These are phyloP conservation scores for Fragaria vesca DNA, from an alignment of 306 rosid genomes.

Conservation along the genomic window DNA sequence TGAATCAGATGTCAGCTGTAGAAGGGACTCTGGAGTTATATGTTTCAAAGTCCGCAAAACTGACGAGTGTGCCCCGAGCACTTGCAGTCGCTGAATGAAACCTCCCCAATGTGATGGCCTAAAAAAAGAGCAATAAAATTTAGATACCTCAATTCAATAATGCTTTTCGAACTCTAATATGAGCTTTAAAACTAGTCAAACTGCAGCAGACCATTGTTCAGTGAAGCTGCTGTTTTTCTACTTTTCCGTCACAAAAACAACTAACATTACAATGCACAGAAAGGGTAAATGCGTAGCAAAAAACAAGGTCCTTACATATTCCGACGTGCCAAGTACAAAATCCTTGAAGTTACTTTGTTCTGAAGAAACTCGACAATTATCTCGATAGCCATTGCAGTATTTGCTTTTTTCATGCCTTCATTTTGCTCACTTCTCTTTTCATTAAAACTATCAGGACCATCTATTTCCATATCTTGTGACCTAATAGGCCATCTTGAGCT, in stretches of 20 bases:
- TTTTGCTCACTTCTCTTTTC: slow-evolving; percentile 47
- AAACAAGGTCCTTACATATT: slow-evolving; percentile 64
- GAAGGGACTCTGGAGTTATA: slow-evolving; percentile 51
- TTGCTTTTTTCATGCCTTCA: slow-evolving; percentile 52
- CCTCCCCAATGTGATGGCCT: slow-evolving; percentile 79
- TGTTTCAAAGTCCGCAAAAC: slow-evolving; percentile 60
- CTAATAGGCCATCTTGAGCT: slow-evolving; percentile 59
- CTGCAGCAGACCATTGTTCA: slow-evolving; percentile 1
- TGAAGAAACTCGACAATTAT: slow-evolving; percentile 65
- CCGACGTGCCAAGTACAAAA: slow-evolving; percentile 63
- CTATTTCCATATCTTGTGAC: slow-evolving; percentile 62
- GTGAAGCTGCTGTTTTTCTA: slow-evolving; percentile 14
- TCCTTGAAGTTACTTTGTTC: slow-evolving; percentile 63
- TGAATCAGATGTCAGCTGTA: slow-evolving; percentile 53
- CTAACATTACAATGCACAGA: slow-evolving; percentile 14
- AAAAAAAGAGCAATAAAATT: slow-evolving; percentile 21
- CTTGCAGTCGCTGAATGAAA: slow-evolving; percentile 57
- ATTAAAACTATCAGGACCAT: slow-evolving; percentile 43
- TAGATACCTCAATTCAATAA: neutral
- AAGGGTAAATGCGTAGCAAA: slow-evolving; percentile 20
- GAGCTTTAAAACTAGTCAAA: slow-evolving; percentile 3
- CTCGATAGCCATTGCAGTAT: slow-evolving; percentile 68
- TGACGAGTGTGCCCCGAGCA: slow-evolving; percentile 63
- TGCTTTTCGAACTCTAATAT: neutral
- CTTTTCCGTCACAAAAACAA: slow-evolving; percentile 17